phyloP scores from a whole-genome alignment of 1,284 basidiomycete genomes.

The Boletus hoseneyae region DNA sequence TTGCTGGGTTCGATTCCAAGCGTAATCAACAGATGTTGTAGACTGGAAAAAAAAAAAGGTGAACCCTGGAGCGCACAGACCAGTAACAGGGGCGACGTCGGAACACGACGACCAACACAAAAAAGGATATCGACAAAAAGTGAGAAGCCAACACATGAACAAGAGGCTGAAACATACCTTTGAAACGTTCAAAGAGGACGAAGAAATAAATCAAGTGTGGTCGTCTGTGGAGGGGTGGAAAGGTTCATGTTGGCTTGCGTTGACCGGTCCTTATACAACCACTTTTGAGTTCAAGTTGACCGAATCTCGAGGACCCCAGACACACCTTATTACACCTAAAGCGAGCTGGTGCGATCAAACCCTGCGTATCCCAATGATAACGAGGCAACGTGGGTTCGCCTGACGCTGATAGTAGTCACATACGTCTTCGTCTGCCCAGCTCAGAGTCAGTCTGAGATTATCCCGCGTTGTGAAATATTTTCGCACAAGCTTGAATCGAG shows the following conservation, averaged over 20 bases:
- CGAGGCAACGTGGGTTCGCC: conserved; percentile 3
- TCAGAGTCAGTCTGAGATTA: conserved; percentile 4
- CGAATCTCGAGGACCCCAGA: conserved; percentile 30
- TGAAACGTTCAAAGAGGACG: conserved; percentile 8
- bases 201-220: conserved; percentile 17
- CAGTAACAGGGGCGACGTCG: conserved; percentile 32
- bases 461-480: background rate
- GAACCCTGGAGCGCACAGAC: conserved; percentile 27
- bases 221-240: conserved; percentile 31
- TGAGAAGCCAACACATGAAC: background rate
- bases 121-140: conserved; percentile 1
- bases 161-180: conserved; percentile 11
- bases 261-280: conserved; percentile 35
- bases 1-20: conserved; percentile 15
- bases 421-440: conserved; percentile 7
- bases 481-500: conserved; percentile 1
- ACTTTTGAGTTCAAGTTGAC: conserved; percentile 27
- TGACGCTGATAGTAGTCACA: conserved; percentile 1
- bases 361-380: background rate
- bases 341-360: conserved; percentile 1
- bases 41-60: conserved; percentile 6
- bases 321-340: conserved; percentile 29
- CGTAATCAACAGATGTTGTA: conserved; percentile 9
- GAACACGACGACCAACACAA: conserved; percentile 5
- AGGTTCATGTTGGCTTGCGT: conserved; percentile 34